phyloP scores from a whole-genome alignment of 768 basidiomycete species.

The Gautieria morchelliformis region DNA sequence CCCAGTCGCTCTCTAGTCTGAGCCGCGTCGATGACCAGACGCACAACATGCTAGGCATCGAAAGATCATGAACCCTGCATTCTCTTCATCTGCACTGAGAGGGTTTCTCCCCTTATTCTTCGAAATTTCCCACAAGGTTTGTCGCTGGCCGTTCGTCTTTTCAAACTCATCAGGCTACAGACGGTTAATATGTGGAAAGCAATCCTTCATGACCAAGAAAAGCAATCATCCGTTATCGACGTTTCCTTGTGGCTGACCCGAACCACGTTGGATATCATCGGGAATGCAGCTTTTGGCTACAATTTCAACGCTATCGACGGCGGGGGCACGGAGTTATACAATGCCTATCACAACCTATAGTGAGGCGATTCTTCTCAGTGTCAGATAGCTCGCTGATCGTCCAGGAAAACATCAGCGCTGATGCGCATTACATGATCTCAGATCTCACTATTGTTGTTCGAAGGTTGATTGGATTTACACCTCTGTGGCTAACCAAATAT shows the following conservation, averaged over 20 bases:
- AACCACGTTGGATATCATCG: conserved; percentile 29
- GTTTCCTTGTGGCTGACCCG: conserved; percentile 35
- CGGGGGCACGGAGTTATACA: conserved; percentile 41
- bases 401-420: conserved; percentile 6
- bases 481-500: conserved; percentile 33
- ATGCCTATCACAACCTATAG: conserved; percentile 40
- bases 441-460: conserved; percentile 38
- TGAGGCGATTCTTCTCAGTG: background rate
- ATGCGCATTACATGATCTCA: conserved; percentile 39
- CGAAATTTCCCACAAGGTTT: conserved; percentile 15
- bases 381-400: conserved; percentile 25
- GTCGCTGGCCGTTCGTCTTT: background rate
- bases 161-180: conserved; percentile 17
- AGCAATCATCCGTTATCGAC: conserved; percentile 35
- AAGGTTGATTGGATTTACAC: conserved; percentile 29
- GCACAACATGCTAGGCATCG: conserved; percentile 21
- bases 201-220: conserved; percentile 24
- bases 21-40: conserved; percentile 5
- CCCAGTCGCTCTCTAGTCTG: background rate
- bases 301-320: conserved; percentile 44
- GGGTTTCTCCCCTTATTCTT: conserved; percentile 22
- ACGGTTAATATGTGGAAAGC: conserved; percentile 44
- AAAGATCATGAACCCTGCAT: conserved; percentile 28
- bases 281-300: conserved; percentile 32
- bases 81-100: conserved; percentile 29